Evolutionary conservation across 75 land plant genomes (phyloP), one percentile per base, ranked within the genome.

Genomic region (Pinus albicaulis): DNA sequence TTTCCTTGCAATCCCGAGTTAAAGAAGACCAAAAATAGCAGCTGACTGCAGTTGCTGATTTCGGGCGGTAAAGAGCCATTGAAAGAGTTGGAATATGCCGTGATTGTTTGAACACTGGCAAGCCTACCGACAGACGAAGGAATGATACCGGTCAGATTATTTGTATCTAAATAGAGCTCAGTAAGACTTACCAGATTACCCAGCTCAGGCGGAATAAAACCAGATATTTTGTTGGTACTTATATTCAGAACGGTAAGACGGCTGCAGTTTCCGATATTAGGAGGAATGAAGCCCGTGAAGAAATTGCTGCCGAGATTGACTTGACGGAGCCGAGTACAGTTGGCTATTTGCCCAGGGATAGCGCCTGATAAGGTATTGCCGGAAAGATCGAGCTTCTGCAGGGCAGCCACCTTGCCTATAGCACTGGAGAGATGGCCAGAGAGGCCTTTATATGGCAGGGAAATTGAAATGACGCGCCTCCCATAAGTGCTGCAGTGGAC

Each of bases 251-350:
- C 73, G 73, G n/a, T 73, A 6, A 87, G 82, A 20, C 59, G 74
- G 16, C 73, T 71, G 41, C 85, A 83, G 75, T 74, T 82, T 61
- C 72, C 76, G 82, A 90, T 69, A 58, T 65, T 80, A 11, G 38
- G 16, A 6, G 92, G 92, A 25, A 90, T 79, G 5, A 70, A 7
- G 12, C 87, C 79, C 25, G 74, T 55, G 56, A 90, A 80, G 6
- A 66, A 77, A 65, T 90, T 90, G 74, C 74, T 77, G 28, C 84
- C 82, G 16, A 89, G 73, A 64, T 87, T 80, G 69, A 89, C 88
- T 69, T 74, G 75, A 16, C 81, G 56, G 53, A 89, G 86, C 31
- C 57, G 63, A 3, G 79, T 79, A 77, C 86, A 71, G 74, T 79
- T 82, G n/a, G n/a, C n/a, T n/a, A n/a, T n/a, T n/a, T n/a, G n/a